Evolutionary conservation across 73 alveolate genomes (phyloP).

Genomic region (Symbiodinium pilosum): DNA sequence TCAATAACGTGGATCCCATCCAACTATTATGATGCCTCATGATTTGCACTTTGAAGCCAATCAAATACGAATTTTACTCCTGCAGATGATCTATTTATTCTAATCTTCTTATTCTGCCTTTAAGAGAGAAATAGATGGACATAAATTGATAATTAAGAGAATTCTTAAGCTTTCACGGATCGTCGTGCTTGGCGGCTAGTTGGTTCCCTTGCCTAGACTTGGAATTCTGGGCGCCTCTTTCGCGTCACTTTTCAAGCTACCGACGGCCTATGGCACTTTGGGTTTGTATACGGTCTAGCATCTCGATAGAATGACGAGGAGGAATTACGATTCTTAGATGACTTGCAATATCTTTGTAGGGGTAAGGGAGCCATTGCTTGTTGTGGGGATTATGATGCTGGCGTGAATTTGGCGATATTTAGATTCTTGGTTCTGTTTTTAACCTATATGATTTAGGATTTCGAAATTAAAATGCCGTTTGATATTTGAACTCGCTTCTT

Average conservation of each 20-base stretch:
- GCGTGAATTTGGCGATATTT: neutral
- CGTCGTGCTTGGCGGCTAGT: neutral
- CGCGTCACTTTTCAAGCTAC: neutral
- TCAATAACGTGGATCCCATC: too few relatives aligned
- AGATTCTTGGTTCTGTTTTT: neutral
- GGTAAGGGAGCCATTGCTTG: neutral
- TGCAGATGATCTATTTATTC: too few relatives aligned
- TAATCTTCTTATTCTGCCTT: too few relatives aligned
- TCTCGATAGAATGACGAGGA: neutral
- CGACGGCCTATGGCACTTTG: neutral
- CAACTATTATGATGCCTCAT: too few relatives aligned
- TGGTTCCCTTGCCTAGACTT: neutral
- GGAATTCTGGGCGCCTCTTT: neutral
- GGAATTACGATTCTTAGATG: neutral
- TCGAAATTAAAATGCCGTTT: neutral
- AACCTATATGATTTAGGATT: neutral
- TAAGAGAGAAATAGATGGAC: too few relatives aligned
- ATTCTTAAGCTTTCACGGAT: too few relatives aligned
- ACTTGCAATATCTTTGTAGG: neutral
- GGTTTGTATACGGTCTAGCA: neutral
- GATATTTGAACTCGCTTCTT: neutral
- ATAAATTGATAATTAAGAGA: too few relatives aligned
- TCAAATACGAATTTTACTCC: too few relatives aligned
- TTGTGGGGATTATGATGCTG: neutral
- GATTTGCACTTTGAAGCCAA: too few relatives aligned